Conservation (phyloP, 75 land plant genomes). For the Cupressus sempervirens region DNA sequence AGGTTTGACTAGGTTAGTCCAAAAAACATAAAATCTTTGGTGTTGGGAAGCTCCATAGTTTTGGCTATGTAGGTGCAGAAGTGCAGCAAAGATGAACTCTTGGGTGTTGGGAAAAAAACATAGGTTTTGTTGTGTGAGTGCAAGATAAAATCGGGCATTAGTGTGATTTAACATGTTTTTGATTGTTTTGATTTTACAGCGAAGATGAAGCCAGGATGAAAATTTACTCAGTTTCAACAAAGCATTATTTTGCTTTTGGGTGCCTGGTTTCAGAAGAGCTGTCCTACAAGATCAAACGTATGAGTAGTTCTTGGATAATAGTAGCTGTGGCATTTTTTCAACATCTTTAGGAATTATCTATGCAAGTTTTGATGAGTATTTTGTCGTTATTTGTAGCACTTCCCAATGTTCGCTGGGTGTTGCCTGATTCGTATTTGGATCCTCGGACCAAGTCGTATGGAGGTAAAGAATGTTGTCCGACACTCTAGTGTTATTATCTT, state of each 20-base stretch:
- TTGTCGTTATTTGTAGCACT: conserved; percentile 23
- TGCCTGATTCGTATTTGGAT: conserved; percentile 64
- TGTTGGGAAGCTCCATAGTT: too few species aligned
- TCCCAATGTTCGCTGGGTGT: conserved; percentile 55
- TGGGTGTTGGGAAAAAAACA: too few species aligned
- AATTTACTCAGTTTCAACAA: conserved; percentile 63
- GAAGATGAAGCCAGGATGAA: conserved; percentile 67
- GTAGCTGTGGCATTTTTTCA: neutral
- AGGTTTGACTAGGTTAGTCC: too few species aligned
- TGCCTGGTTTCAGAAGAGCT: conserved; percentile 47
- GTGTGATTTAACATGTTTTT: neutral
- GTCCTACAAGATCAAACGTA: conserved; percentile 52
- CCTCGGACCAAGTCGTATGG: conserved; percentile 62
- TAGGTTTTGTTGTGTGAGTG: too few species aligned
- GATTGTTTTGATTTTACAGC: conserved; percentile 23
- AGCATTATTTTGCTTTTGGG: conserved; percentile 66
- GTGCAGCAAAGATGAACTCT: too few species aligned
- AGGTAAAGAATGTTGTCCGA: conserved; percentile 29
- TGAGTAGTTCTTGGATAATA: neutral
- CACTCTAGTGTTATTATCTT: neutral
- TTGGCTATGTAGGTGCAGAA: too few species aligned
- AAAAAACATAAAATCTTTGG: too few species aligned
- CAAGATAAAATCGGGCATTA: too few species aligned
- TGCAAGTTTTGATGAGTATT: neutral
- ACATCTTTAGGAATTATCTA: neutral